Evolutionary conservation across 2,329 filamentous ascomycete genomes (phyloP).

Genomic region (Trichoderma sp.): DNA sequence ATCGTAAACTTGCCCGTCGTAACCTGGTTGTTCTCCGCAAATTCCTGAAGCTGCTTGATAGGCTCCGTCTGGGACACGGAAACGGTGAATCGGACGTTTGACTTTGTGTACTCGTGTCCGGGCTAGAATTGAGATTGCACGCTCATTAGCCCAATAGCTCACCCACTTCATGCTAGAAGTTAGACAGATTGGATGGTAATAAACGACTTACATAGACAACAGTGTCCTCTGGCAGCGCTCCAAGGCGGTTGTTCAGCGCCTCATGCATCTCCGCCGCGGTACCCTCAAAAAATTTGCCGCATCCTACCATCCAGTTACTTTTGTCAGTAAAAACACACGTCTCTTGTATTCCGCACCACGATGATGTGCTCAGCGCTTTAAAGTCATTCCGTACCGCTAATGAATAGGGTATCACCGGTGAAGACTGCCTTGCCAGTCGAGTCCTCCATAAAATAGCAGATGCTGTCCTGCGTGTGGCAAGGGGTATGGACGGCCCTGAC

Average conservation of each 20-base stretch:
- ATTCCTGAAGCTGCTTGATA: constrained; percentile 76
- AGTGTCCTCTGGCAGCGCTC: constrained; percentile 82
- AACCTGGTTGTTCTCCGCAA: constrained; percentile 77
- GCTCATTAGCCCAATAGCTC: neutral
- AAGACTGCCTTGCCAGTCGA: constrained; percentile 77
- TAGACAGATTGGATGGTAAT: neutral
- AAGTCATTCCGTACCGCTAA: constrained; percentile 64
- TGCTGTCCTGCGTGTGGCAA: constrained; percentile 97
- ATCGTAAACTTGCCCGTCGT: constrained; percentile 97
- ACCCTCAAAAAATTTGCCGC: constrained; percentile 95
- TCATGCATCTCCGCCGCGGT: constrained; percentile 88
- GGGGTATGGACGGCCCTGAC: constrained; percentile 92
- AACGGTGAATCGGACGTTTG: constrained; percentile 86
- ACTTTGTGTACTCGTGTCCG: constrained; percentile 97
- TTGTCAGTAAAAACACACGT: neutral
- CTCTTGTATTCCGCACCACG: neutral
- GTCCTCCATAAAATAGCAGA: constrained; percentile 92
- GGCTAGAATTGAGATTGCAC: constrained; percentile 57
- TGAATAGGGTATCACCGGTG: constrained; percentile 95
- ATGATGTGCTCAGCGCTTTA: neutral
- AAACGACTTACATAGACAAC: constrained; percentile 76
- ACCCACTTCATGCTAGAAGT: neutral
- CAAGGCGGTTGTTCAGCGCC: constrained; percentile 85
- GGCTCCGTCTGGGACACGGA: constrained; percentile 75
- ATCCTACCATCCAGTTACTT: constrained; percentile 59